phyloP scores from a whole-genome alignment of 768 basidiomycete genomes.

The Trametes gibbosa region DNA sequence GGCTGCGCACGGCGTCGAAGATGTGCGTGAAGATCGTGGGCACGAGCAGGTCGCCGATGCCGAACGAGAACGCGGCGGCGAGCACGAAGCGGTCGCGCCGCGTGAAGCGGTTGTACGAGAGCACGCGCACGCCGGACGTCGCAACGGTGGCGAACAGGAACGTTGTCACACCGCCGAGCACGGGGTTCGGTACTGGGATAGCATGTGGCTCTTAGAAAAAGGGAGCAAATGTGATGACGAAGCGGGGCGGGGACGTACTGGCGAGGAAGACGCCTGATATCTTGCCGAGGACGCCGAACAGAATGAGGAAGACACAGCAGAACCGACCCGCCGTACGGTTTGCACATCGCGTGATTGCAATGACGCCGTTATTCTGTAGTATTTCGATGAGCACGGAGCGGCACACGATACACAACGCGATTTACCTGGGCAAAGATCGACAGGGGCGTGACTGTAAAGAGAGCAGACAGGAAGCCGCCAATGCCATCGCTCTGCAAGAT shows the following conservation, averaged over 20 bases:
- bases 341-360: constrained; percentile 82
- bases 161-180: constrained; percentile 83
- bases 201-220: neutral
- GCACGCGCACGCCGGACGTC: constrained; percentile 67
- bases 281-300: constrained; percentile 80
- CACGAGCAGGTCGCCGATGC: constrained; percentile 68
- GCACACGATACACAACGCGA: neutral
- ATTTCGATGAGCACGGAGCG: neutral
- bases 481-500: constrained; percentile 65
- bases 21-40: constrained; percentile 64
- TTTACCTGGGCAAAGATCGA: constrained; percentile 69
- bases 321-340: constrained; percentile 75
- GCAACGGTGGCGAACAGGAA: constrained; percentile 80
- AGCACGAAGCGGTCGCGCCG: constrained; percentile 69
- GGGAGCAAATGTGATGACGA: neutral
- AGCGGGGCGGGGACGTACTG: constrained; percentile 46
- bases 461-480: constrained; percentile 72
- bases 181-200: constrained; percentile 64
- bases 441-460: constrained; percentile 80
- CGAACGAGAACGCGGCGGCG: constrained; percentile 65
- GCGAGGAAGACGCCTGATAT: constrained; percentile 81
- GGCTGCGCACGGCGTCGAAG: constrained; percentile 57
- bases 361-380: constrained; percentile 71
- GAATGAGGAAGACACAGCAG: constrained; percentile 76
- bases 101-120: constrained; percentile 57